phyloP scores from a whole-genome alignment of 345 rosid species.

The Boechera stricta region DNA sequence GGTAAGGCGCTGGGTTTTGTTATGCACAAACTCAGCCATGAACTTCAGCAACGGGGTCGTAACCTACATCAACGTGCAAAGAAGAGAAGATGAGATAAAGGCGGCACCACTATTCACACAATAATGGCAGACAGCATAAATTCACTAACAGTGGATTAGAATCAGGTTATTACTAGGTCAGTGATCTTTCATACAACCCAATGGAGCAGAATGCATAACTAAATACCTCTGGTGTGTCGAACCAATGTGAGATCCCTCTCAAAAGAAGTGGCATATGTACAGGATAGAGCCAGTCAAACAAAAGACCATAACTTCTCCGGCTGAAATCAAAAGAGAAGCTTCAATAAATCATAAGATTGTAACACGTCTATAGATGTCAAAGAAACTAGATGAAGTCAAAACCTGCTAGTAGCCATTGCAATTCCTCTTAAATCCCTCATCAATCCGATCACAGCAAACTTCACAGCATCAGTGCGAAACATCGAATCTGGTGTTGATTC shows the following conservation, averaged over 20 bases:
- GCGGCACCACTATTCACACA: not conserved
- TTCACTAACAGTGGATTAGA: slow-evolving; percentile 1
- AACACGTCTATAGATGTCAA: slow-evolving; percentile 22
- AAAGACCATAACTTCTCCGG: slow-evolving; percentile 87
- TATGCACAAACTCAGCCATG: slow-evolving; percentile 97
- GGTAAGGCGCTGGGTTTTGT: slow-evolving; percentile 93
- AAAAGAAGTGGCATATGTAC: slow-evolving; percentile 92
- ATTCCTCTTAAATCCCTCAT: slow-evolving; percentile 99
- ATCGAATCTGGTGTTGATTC: slow-evolving; percentile 87
- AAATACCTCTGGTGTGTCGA: slow-evolving; percentile 96
- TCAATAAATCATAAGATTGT: slow-evolving; percentile 18
- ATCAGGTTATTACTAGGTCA: slow-evolving; percentile 17
- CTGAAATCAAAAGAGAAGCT: slow-evolving; percentile 55
- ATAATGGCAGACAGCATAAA: slow-evolving; percentile 2
- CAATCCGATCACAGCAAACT: slow-evolving; percentile 87
- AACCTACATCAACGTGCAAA: slow-evolving; percentile 63
- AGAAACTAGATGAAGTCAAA: slow-evolving; percentile 31
- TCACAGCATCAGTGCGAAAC: slow-evolving; percentile 92
- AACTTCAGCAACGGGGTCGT: slow-evolving; percentile 93
- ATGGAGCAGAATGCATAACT: slow-evolving; percentile 28
- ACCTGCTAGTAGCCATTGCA: slow-evolving; percentile 98
- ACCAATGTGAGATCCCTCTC: slow-evolving; percentile 92
- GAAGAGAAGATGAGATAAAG: slow-evolving; percentile 30
- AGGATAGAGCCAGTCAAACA: slow-evolving; percentile 99
- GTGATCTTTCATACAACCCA: slow-evolving; percentile 8